Evolutionary conservation across 805 yeast species (phyloP).

Genomic region (Starmerella gropengiesseri): DNA sequence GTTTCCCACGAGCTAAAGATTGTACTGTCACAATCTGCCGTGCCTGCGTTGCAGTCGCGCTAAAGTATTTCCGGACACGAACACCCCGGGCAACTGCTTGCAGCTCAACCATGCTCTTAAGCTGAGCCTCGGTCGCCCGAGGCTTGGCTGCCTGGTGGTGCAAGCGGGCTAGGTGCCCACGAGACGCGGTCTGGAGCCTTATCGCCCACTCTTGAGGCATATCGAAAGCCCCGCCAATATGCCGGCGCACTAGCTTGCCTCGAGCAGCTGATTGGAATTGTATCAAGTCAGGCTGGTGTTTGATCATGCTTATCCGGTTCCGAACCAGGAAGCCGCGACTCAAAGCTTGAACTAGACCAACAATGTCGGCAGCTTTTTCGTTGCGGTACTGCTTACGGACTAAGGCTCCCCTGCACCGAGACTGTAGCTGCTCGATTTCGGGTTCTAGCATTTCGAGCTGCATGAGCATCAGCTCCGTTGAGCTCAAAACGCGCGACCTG

Average conservation of each 20-base stretch:
- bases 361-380: no score
- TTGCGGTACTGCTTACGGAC: neutral
- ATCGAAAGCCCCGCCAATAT: neutral
- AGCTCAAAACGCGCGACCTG: slow-evolving; percentile 20
- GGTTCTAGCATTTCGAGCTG: slow-evolving; percentile 27
- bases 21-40: slow-evolving; percentile 35
- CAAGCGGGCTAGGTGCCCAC: slow-evolving; percentile 23
- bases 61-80: slow-evolving; percentile 30
- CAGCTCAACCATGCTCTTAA: slow-evolving; percentile 32
- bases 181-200: slow-evolving; percentile 19
- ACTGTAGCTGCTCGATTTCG: slow-evolving; percentile 48
- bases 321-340: slow-evolving; percentile 1
- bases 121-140: neutral
- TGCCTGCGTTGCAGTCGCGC: slow-evolving; percentile 6
- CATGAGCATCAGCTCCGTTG: slow-evolving; percentile 27
- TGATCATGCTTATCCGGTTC: neutral
- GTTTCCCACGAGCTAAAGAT: slow-evolving; percentile 42
- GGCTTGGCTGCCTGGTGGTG: neutral
- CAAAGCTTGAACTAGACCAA: neutral
- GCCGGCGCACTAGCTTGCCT: neutral
- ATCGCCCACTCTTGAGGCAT: slow-evolving; percentile 1
- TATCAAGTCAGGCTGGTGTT: neutral
- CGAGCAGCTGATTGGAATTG: neutral
- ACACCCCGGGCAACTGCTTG: slow-evolving; percentile 50
- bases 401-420: slow-evolving; percentile 27